Base-by-base conservation (phyloP, 164 flowering plant genomes). In the Tinospora cordifolia region DNA sequence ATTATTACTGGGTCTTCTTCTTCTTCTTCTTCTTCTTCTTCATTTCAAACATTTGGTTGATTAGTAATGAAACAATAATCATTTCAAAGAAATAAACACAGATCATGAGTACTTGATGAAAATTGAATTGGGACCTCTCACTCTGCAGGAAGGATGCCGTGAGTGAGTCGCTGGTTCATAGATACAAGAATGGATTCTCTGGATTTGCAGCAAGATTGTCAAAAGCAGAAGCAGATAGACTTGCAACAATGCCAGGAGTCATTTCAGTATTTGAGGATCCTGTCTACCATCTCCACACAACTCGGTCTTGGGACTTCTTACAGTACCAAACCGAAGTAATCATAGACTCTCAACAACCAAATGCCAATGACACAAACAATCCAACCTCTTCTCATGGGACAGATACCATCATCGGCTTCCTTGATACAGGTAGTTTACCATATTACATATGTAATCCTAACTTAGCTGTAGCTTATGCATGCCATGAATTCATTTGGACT, bases 221-320 rank as follows among this genome's bases (percentile, higher is more conserved):
- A 1, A 78, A 75, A 63, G 74, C 71, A 36, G 87, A 85, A 44
- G 92, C 86, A 4, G 58, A 13, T 11, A 59, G 70, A 27, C 69
- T 88, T 8, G 78, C 81, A 6, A 27, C 40, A 47, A 74, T 70
- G 57, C 81, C 84, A 0, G 86, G 83, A 39, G 90, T 84, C 24
- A 83, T 85, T 0, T 88, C 90, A 0, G 87, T 88, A 8, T 86
- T 88, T 70, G 79, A 57, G 6, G 90, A 86, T 67, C 81, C 85
- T 1, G 13, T 79, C 8, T 47, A 75, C 11, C 71, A 86, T n/a
- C 85, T 87, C 62, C 91, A 87, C 75, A 87, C 91, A 13, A 87
- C 91, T 38, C 84, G 82, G 10, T 86, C 89, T 1, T 84, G 87
- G 89, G 89, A 86, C 51, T 87, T 87, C 73, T 63, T 86, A 27